Conservation (phyloP, 1,139 yeast species). For the Nakaseomyces glabratus region DNA sequence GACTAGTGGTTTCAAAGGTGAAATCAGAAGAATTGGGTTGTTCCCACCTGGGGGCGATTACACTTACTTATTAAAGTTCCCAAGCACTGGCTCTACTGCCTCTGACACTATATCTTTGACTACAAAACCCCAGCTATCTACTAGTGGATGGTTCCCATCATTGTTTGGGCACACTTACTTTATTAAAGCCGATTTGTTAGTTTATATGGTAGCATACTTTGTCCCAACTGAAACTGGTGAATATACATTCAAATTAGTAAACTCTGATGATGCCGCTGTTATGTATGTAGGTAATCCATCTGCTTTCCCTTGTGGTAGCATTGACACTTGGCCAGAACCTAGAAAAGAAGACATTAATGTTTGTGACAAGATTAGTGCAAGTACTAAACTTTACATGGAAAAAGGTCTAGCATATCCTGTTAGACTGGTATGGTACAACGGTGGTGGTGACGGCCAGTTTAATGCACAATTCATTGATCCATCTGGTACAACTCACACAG, state of each 20-base stretch:
- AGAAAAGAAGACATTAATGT: slow-evolving; percentile 7
- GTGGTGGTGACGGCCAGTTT: slow-evolving; percentile 5
- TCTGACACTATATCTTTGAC: slow-evolving; percentile 2
- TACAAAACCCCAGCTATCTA: slow-evolving; percentile 4
- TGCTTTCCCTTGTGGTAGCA: slow-evolving; percentile 8
- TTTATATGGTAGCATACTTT: slow-evolving; percentile 9
- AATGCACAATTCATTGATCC: slow-evolving; percentile 9
- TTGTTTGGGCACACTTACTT: slow-evolving; percentile 11
- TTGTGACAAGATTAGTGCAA: slow-evolving; percentile 6
- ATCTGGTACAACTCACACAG: slow-evolving; percentile 6
- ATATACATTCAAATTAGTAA: slow-evolving; percentile 7
- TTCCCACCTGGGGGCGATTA: neutral
- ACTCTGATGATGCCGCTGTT: slow-evolving; percentile 9
- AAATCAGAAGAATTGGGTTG: neutral
- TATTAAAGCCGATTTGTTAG: slow-evolving; percentile 14
- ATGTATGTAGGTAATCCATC: slow-evolving; percentile 7
- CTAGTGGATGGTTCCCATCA: slow-evolving; percentile 1
- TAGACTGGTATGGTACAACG: slow-evolving; percentile 7
- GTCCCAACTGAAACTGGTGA: slow-evolving; percentile 8
- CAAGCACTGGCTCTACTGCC: neutral
- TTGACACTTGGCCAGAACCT: slow-evolving; percentile 7
- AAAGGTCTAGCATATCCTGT: slow-evolving; percentile 9
- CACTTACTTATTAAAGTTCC: slow-evolving; percentile 1
- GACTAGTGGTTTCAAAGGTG: slow-evolving; percentile 1
- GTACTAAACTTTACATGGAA: slow-evolving; percentile 3